phyloP scores from a whole-genome alignment of 1,284 basidiomycete species.

The Trichosporon inkin region DNA sequence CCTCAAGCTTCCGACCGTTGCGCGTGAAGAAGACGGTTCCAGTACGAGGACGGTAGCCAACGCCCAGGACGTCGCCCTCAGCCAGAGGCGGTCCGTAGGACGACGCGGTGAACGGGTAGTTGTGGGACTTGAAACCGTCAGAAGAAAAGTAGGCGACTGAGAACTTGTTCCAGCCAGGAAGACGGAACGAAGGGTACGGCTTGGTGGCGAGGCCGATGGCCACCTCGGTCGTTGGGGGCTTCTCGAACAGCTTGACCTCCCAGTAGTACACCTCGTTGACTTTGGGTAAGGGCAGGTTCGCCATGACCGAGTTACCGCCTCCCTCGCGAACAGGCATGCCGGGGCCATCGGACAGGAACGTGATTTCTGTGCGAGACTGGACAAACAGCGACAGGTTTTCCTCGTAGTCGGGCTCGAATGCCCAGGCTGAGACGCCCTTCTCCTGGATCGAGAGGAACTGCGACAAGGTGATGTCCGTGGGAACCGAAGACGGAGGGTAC shows the following conservation, averaged over 20 bases:
- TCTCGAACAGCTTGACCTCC: conserved; percentile 97
- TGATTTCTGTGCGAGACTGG: conserved; percentile 88
- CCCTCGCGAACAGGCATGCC: conserved; percentile 57
- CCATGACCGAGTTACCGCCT: conserved; percentile 81
- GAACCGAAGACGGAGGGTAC: conserved; percentile 85
- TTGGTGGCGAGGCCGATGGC: conserved; percentile 89
- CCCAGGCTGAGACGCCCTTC: conserved; percentile 96
- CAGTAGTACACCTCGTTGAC: conserved; percentile 97
- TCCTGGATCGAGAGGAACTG: conserved; percentile 97
- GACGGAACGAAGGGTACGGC: conserved; percentile 85
- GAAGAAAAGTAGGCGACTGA: conserved; percentile 92
- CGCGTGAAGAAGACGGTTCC: conserved; percentile 97
- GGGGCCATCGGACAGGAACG: conserved; percentile 88
- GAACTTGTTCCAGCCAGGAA: conserved; percentile 81
- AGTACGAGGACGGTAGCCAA: conserved; percentile 86
- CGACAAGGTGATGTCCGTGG: conserved; percentile 92
- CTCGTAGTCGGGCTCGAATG: conserved; percentile 94
- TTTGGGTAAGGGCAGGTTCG: conserved; percentile 88
- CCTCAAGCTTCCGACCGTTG: conserved; percentile 90
- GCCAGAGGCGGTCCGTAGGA: conserved; percentile 81
- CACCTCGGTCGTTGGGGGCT: conserved; percentile 74
- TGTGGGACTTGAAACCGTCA: conserved; percentile 94
- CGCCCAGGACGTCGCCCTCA: conserved; percentile 89
- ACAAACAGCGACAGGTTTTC: conserved; percentile 83
- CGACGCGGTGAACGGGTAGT: conserved; percentile 87